Evolutionary conservation across 2,329 filamentous ascomycete species (phyloP).

Genomic region (Cytospora mali): DNA sequence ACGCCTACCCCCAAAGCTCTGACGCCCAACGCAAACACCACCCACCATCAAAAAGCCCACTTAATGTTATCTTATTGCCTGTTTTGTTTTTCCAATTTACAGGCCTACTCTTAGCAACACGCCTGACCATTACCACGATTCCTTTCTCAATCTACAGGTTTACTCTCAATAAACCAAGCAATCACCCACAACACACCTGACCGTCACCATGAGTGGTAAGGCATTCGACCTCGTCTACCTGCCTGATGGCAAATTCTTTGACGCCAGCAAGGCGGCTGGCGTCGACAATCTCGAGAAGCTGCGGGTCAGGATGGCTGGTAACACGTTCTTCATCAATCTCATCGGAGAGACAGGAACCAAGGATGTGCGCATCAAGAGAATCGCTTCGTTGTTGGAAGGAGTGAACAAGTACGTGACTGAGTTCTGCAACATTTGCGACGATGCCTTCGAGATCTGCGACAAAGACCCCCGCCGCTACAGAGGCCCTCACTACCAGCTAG

Average conservation of each 20-base stretch:
- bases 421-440: neutral
- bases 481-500: slow-evolving; percentile 6
- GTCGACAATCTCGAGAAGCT: neutral
- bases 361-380: slow-evolving; percentile 10
- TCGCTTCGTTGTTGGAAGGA: slow-evolving; percentile 6
- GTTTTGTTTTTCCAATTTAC: no score
- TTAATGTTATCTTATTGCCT: no score
- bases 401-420: slow-evolving; percentile 4
- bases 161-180: neutral
- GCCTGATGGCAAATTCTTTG: neutral
- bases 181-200: neutral
- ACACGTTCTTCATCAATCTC: neutral
- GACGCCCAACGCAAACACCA: neutral
- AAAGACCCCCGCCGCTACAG: slow-evolving; percentile 1
- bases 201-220: slow-evolving; percentile 9
- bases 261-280: slow-evolving; percentile 9
- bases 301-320: neutral
- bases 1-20: neutral
- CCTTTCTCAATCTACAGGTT: neutral
- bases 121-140: no score
- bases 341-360: neutral
- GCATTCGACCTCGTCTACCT: slow-evolving; percentile 6
- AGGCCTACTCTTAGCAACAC: no score
- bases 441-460: slow-evolving; percentile 7
- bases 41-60: no score